Base-by-base conservation (phyloP, 768 basidiomycete genomes). In the Russula virescens region DNA sequence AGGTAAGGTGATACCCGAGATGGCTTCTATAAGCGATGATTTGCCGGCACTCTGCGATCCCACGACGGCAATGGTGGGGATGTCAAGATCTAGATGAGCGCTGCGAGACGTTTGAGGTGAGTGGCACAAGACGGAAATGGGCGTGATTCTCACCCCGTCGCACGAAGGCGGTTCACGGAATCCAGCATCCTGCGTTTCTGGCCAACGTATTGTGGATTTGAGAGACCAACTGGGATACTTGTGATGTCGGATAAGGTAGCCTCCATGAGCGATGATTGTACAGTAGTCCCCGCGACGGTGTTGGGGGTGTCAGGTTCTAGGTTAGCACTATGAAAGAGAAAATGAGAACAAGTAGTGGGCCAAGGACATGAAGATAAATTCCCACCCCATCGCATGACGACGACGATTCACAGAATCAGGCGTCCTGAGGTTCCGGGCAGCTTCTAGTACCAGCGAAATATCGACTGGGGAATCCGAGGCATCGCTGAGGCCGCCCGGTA, bases 191-290 rank as follows among this genome's bases (percentile, higher is more conserved):
- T 74, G 6, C 80, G 77, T 5, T 83, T 75, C 0, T 71, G 71
- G 3, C 75, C 71, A 0, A 78, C 73, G 18, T 79, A 71, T 9
- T 72, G 66, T 0, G 80, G 75, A 62, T 81, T 78, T 0, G 83
- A 81, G 0, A 88, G 76, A 0, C 87, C 87, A 3, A 87, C 78
- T 5, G 73, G 76, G 13, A 18, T 38, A 50, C 55, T 26, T 19
- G 8, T 28, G 23, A 7, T 16, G 13, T 58, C 25, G 9, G n/a
- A n/a, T 18, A 38, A 88, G 48, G 90, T 89, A 0, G 85, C 80
- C 66, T 91, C 88, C 14, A 91, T 90, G 4, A 90, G 77, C 0
- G 89, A 90, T 0, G 87, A 88, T 66, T 90, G 90, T 0, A 89
- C 89, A 0, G 86, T 86, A 46, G 83, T 86, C 65, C 90, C 88